Conservation (phyloP, 2,329 filamentous ascomycete species). For the Periconia macrospinosa region DNA sequence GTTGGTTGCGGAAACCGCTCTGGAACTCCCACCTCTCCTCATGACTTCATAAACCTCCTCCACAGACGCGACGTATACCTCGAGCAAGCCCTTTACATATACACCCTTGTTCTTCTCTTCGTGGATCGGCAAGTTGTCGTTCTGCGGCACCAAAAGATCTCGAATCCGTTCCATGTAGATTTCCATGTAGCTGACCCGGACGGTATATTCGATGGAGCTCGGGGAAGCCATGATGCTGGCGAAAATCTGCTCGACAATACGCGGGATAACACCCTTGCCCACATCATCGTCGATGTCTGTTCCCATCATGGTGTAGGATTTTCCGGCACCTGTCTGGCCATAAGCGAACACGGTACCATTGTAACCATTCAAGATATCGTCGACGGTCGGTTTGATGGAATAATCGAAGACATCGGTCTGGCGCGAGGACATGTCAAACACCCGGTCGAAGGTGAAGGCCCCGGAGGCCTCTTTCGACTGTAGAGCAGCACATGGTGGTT, state of each 20-base stretch:
- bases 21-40: conserved; percentile 83
- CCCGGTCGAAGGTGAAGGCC: conserved; percentile 89
- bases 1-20: conserved; percentile 94
- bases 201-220: conserved; percentile 96
- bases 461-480: conserved; percentile 82
- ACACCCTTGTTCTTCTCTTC: conserved; percentile 96
- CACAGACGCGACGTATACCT: conserved; percentile 94
- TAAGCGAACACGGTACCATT: conserved; percentile 99
- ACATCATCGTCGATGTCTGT: conserved; percentile 89
- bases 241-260: conserved; percentile 97
- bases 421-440: conserved; percentile 90
- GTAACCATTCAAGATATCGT: conserved; percentile 98
- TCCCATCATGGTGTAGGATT: conserved; percentile 99
- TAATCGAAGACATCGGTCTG: conserved; percentile 97
- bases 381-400: conserved; percentile 92
- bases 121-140: conserved; percentile 96
- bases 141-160: conserved; percentile 87
- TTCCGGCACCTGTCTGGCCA: conserved; percentile 96
- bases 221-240: conserved; percentile 90
- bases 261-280: conserved; percentile 90
- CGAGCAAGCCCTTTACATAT: conserved; percentile 91
- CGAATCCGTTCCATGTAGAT: conserved; percentile 99
- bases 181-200: conserved; percentile 98
- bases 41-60: conserved; percentile 97
- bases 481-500: conserved; percentile 15